Conservation (phyloP, 257 asterid genomes). For the Solanum piurae region DNA sequence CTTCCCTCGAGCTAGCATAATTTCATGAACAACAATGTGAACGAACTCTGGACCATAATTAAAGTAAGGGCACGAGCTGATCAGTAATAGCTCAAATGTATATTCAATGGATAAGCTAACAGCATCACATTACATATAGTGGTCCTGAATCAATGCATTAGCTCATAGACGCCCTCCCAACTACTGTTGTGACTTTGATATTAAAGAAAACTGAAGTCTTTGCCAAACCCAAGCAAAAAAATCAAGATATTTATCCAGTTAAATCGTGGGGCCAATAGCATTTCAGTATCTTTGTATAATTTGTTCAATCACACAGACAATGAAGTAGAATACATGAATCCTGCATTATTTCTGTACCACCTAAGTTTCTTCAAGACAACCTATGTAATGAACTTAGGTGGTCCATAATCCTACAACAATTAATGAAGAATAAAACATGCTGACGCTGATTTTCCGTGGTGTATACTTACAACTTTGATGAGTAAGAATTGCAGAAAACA, state of each 20-base stretch:
- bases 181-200: not conserved
- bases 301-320: not conserved
- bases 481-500: conserved; percentile 28
- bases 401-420: conserved; percentile 7
- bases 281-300: not conserved
- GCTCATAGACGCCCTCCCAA: not conserved
- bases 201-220: not conserved
- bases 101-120: not conserved
- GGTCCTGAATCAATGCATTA: not conserved
- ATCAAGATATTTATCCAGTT: not conserved
- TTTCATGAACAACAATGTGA: not conserved
- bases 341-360: not conserved
- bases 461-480: not conserved
- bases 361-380: conserved; percentile 2
- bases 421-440: not conserved
- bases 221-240: not conserved
- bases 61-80: not conserved
- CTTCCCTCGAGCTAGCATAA: not conserved
- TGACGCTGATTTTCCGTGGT: not conserved
- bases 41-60: not conserved
- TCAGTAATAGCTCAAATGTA: not conserved
- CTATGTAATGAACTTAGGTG: conserved; percentile 13
- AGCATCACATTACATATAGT: not conserved
- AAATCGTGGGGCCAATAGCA: not conserved
- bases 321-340: not conserved